These are phyloP conservation scores for Fusarium mexicanum DNA, from an alignment of 2,329 filamentous ascomycete species.

Conservation along the genomic window DNA sequence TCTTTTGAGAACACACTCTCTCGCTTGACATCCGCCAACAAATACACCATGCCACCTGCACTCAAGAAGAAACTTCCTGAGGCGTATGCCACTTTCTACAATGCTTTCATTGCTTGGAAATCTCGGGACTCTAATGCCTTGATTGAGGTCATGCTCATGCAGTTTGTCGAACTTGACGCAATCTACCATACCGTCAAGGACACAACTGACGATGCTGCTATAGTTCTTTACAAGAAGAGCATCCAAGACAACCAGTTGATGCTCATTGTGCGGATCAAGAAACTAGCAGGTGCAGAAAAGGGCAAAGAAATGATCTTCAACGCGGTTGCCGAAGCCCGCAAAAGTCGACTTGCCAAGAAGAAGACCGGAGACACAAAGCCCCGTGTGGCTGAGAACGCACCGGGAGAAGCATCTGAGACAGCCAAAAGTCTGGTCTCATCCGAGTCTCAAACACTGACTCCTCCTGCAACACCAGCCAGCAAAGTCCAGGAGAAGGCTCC, in stretches of 20 bases:
- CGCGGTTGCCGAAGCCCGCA: constrained; percentile 77
- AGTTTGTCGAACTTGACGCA: constrained; percentile 84
- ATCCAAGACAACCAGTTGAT: constrained; percentile 85
- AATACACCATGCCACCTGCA: constrained; percentile 71
- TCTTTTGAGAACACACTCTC: constrained; percentile 80
- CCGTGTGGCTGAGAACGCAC: constrained; percentile 65
- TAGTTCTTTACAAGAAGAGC: constrained; percentile 80
- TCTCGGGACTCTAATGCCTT: constrained; percentile 80
- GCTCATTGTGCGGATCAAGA: constrained; percentile 82
- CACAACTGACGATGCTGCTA: constrained; percentile 76
- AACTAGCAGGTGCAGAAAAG: constrained; percentile 75
- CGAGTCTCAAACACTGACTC: constrained; percentile 62
- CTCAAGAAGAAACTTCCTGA: constrained; percentile 72
- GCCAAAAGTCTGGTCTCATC: constrained; percentile 51
- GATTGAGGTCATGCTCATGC: constrained; percentile 85
- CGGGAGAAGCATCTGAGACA: constrained; percentile 51
- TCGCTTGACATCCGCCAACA: constrained; percentile 72
- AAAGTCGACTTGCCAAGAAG: constrained; percentile 70
- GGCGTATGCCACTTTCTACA: constrained; percentile 77
- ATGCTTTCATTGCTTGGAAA: constrained; percentile 86
- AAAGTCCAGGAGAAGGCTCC: constrained; percentile 52
- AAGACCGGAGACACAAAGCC: constrained; percentile 76
- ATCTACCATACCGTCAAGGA: constrained; percentile 87
- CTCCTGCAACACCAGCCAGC: constrained; percentile 60
- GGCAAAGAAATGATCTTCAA: constrained; percentile 79